Percentiles rank a stretch among this genome's conserved stretches.
phyloP scores from a whole-genome alignment of 768 basidiomycete genomes.

The Leccinum barrowsii region DNA sequence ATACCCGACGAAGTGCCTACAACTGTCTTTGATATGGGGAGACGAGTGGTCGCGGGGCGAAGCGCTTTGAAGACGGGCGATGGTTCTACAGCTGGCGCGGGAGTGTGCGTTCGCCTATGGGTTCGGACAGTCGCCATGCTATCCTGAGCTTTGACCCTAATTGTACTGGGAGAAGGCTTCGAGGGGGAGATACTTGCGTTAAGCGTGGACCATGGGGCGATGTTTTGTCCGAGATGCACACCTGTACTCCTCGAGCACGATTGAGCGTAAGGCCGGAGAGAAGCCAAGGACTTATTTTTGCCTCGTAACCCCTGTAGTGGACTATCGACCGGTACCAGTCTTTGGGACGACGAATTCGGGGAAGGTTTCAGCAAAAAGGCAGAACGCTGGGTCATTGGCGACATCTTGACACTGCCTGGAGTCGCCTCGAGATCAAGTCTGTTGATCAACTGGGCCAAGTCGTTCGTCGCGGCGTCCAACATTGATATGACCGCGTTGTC shows the following conservation, averaged over 20 bases:
- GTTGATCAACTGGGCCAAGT: constrained; percentile 74
- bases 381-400: constrained; percentile 36
- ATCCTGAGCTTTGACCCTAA: constrained; percentile 25
- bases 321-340: constrained; percentile 28
- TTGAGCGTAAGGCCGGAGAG: constrained; percentile 49
- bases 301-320: constrained; percentile 36
- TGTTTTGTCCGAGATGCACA: constrained; percentile 47
- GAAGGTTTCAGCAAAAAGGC: constrained; percentile 16
- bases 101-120: constrained; percentile 55
- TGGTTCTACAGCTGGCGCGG: constrained; percentile 56
- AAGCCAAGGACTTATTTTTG: constrained; percentile 41
- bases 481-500: constrained; percentile 58
- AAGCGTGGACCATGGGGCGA: constrained; percentile 59
- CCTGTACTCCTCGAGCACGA: constrained; percentile 21
- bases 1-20: constrained; percentile 24
- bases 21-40: constrained; percentile 16
- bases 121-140: constrained; percentile 24
- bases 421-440: constrained; percentile 81
- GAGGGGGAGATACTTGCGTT: constrained; percentile 38
- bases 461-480: constrained; percentile 77
- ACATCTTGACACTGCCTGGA: constrained; percentile 50
- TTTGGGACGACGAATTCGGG: constrained; percentile 33
- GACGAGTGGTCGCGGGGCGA: constrained; percentile 41
- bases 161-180: constrained; percentile 27
- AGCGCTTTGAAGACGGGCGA: constrained; percentile 58